These are phyloP conservation scores for Scortechinia acanthostroma DNA, from an alignment of 2,329 filamentous ascomycete genomes.

Conservation along the genomic window DNA sequence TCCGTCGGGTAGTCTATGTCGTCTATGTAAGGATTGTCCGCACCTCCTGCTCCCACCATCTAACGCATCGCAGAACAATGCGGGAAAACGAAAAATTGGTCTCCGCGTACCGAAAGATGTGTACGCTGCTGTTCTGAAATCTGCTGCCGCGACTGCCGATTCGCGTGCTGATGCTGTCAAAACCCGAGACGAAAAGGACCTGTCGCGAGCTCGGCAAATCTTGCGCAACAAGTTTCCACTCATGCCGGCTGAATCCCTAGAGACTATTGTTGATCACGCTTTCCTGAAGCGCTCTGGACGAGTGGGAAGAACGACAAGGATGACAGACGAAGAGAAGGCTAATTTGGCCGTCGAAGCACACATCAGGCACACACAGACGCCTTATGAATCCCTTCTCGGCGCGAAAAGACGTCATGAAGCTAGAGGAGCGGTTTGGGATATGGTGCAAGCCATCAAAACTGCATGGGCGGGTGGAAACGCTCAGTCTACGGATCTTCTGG, in stretches of 20 bases:
- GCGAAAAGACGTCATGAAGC: conserved; percentile 13
- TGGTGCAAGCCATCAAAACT: conserved; percentile 10
- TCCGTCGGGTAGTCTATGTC: conserved; percentile 17
- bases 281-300: conserved; percentile 28
- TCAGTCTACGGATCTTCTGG: too few relatives aligned
- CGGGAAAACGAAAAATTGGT: conserved; percentile 22
- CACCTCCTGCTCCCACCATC: background rate
- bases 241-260: conserved; percentile 21
- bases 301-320: conserved; percentile 21
- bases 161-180: conserved; percentile 16
- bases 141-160: conserved; percentile 25
- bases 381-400: conserved; percentile 24
- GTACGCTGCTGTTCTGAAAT: conserved; percentile 21
- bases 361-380: conserved; percentile 28
- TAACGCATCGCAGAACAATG: conserved; percentile 12
- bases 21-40: conserved; percentile 19
- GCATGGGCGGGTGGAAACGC: background rate
- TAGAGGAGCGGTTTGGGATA: conserved; percentile 17
- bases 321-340: conserved; percentile 22
- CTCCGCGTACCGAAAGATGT: conserved; percentile 30
- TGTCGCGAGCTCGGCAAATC: conserved; percentile 11
- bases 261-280: conserved; percentile 22
- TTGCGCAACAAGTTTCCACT: conserved; percentile 21
- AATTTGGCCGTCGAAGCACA: conserved; percentile 29
- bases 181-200: background rate